Base-by-base conservation (phyloP, 257 asterid species). In the Avicennia marina region DNA sequence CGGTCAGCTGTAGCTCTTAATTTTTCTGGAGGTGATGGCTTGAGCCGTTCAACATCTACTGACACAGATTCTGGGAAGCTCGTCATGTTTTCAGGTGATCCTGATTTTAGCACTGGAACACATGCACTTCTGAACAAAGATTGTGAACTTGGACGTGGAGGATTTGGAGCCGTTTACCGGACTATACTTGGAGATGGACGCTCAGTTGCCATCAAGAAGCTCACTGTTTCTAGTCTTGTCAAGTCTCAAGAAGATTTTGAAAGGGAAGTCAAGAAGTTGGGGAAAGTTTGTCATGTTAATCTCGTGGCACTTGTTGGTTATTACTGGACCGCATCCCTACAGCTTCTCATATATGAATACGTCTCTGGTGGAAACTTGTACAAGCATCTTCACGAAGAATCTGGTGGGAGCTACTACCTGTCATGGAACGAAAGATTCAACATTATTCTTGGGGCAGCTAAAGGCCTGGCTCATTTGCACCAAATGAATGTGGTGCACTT, bases 121-220 rank as follows among this genome's bases (percentile, higher is more conserved):
- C 95, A 82, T 32, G 87, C 95, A 18, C 81, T 84, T 41, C 96
- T 87, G 56, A 87, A 80, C 75, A 87, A 84, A 75, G 96, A 87
- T 48, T 80, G 94, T 36, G 96, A 87, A 48, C 89, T 87, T 34
- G 96, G 96, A 8, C 91, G 87, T 0, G 96, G 96, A 22, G 96
- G 96, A 56, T 87, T 87, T 20, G 95, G 96, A 34, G 81, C 96
- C 6, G 96, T 87, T 31, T 87, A 87, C 64, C 78, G 75, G 25
- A 80, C 94, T 5, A 72, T 71, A 36, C 89, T 87, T 45, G 75
- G 78, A 59, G 89, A 84, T 22, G 96, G 94, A 11, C 80, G 75
- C 18, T 49, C 91, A 7, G 94, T 87, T 7, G 96, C 96, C 67
- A 84, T 87, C 62, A 87, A 87, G 86, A 87, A 84, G 62, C 86